These are phyloP conservation scores for Amanita muscaria DNA, from an alignment of 768 basidiomycete genomes.

Conservation along the genomic window DNA sequence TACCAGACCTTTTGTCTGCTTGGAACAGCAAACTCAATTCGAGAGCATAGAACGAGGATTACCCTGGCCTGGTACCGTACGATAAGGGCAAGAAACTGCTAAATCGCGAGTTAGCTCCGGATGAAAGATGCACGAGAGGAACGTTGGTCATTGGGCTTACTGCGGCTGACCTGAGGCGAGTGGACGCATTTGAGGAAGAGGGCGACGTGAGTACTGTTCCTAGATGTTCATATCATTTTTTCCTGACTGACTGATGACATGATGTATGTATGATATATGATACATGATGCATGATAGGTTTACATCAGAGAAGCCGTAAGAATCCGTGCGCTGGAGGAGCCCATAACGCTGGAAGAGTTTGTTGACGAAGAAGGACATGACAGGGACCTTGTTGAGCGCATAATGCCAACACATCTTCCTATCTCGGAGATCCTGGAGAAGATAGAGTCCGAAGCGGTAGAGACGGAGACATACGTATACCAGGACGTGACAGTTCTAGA, in stretches of 20 bases:
- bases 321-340: constrained; percentile 46
- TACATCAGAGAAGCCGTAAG: constrained; percentile 50
- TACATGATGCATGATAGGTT: constrained; percentile 48
- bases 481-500: constrained; percentile 35
- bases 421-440: constrained; percentile 19
- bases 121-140: constrained; percentile 70
- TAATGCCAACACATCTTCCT: constrained; percentile 31
- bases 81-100: constrained; percentile 39
- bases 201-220: constrained; percentile 16
- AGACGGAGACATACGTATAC: constrained; percentile 75
- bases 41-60: constrained; percentile 51
- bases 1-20: background rate
- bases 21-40: background rate
- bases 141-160: constrained; percentile 71
- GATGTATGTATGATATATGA: too few species aligned
- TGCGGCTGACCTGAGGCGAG: constrained; percentile 44
- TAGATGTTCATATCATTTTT: background rate
- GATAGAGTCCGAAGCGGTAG: constrained; percentile 18
- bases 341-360: constrained; percentile 21
- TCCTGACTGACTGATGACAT: too few species aligned
- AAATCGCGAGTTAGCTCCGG: constrained; percentile 35
- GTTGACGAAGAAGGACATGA: constrained; percentile 9
- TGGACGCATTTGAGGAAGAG: constrained; percentile 80
- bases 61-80: constrained; percentile 74
- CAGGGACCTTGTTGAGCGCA: constrained; percentile 29